Percentiles rank a stretch among this genome's conserved stretches.
These are phyloP conservation scores for Fusarium nygamai DNA, from an alignment of 2,329 filamentous ascomycete genomes.

Conservation along the genomic window DNA sequence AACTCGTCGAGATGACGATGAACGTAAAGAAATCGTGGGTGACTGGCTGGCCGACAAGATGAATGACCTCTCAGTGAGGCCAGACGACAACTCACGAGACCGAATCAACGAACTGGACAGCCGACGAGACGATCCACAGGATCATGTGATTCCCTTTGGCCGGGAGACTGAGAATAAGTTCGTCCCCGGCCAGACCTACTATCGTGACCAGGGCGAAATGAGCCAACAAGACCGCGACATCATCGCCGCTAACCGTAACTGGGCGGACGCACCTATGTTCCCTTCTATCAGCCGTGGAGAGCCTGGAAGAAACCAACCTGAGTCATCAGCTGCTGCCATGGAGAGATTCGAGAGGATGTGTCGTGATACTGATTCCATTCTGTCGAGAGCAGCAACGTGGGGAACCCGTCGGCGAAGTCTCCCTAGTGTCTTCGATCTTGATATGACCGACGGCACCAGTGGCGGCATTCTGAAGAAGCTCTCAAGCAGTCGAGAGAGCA, in stretches of 20 bases:
- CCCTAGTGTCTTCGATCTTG: slow-evolving; percentile 67
- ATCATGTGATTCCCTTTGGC: slow-evolving; percentile 56
- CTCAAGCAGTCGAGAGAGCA: slow-evolving; percentile 61
- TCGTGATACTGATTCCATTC: slow-evolving; percentile 65
- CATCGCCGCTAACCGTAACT: slow-evolving; percentile 59
- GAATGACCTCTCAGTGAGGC: slow-evolving; percentile 41
- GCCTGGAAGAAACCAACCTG: slow-evolving; percentile 55
- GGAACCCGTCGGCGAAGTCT: slow-evolving; percentile 74
- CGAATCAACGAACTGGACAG: slow-evolving; percentile 37
- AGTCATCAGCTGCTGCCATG: slow-evolving; percentile 64
- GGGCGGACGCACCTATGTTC: slow-evolving; percentile 60
- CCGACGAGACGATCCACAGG: slow-evolving; percentile 44
- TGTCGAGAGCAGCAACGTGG: slow-evolving; percentile 74
- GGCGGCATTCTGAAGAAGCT: slow-evolving; percentile 72
- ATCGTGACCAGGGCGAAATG: slow-evolving; percentile 53
- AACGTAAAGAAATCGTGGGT: slow-evolving; percentile 61
- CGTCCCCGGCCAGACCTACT: slow-evolving; percentile 62
- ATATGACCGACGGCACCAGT: slow-evolving; percentile 62
- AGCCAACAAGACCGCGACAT: slow-evolving; percentile 60
- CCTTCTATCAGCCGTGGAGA: slow-evolving; percentile 54
- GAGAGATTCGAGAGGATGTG: slow-evolving; percentile 61
- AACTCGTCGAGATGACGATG: slow-evolving; percentile 52
- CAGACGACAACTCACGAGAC: slow-evolving; percentile 38
- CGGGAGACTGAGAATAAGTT: slow-evolving; percentile 61
- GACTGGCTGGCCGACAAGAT: slow-evolving; percentile 58